phyloP scores from a whole-genome alignment of 139 green algal species.

The Mychonastes homosphaera region DNA sequence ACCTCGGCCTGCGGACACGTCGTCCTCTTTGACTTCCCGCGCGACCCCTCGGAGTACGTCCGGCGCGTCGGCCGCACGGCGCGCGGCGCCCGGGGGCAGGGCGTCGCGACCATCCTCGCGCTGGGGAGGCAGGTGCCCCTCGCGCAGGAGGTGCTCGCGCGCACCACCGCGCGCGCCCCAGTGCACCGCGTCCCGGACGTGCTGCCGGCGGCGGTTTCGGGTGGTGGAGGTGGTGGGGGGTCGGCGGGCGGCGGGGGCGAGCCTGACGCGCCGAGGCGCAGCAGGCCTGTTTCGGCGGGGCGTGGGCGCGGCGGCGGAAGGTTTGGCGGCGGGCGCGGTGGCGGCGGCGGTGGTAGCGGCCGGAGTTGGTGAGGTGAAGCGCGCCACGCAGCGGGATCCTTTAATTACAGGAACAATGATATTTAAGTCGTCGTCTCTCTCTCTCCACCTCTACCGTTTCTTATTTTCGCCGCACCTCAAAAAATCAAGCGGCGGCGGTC shows the following conservation, averaged over 20 bases:
- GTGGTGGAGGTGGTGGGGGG: too few relatives aligned
- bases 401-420: too few relatives aligned
- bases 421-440: too few relatives aligned
- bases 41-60: conserved; percentile 91
- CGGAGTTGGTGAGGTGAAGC: not conserved
- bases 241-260: too few relatives aligned
- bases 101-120: conserved; percentile 68
- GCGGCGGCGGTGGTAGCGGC: not conserved
- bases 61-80: conserved; percentile 77
- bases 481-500: too few relatives aligned
- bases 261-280: too few relatives aligned
- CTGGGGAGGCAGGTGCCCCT: conserved; percentile 64
- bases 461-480: too few relatives aligned
- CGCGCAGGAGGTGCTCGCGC: conserved; percentile 54
- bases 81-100: conserved; percentile 60
- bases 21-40: conserved; percentile 93
- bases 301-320: not conserved
- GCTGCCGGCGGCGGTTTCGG: not conserved
- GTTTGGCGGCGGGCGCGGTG: not conserved
- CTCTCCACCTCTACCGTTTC: too few relatives aligned
- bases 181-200: conserved; percentile 52
- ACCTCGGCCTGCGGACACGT: conserved; percentile 66
- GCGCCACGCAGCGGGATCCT: too few relatives aligned
- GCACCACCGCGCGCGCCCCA: conserved; percentile 54
- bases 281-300: not conserved